Base-by-base conservation (phyloP, 345 rosid genomes). In the Litchi chinensis region DNA sequence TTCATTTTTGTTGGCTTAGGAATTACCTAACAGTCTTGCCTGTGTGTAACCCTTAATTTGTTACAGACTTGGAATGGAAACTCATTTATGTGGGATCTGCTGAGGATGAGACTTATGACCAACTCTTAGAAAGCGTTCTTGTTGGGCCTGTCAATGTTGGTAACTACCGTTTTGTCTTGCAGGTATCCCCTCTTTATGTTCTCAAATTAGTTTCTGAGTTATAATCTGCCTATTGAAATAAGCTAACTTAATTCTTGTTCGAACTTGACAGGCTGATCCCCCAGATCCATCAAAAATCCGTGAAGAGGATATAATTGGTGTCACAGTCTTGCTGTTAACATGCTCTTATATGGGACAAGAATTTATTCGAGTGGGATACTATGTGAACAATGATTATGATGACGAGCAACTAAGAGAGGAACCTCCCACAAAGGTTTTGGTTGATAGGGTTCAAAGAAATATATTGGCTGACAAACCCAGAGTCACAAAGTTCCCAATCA, bases 281-380 rank as follows among this genome's bases (percentile, higher is more conserved):
- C 93, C 95, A 11, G 93, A 91, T 65, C 90, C 95, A 52, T 87
- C 87, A 44, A 91, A 88, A 83, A 91, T 91, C 73, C 90, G 91
- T 0, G 98, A 95, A 78, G 97, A 88, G 86, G 97, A 95, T 74
- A 91, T 95, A 48, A 89, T 93, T 37, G 98, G 98, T 10, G 97
- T 93, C 24, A 95, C 97, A 5, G 97, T 95, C 40, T 86, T 95
- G 66, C 82, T 95, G 57, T 76, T 95, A 79, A 95, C 98, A 2
- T 95, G 98, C 79, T 95, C 97, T 0, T 95, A 93, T 82, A 83
- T 88, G 82, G 97, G 93, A 66, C 97, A 94, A 74, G 98, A 93
- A 79, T 93, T 93, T 80, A 79, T 93, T 52, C 84, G 98, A 66
- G 98, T 95, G 65, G 98, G 97, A 2, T 95, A 95, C 83, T 93